Evolutionary conservation across 2,329 filamentous ascomycete species (phyloP), one percentile per base, ranked within the genome.

Genomic region (Fusarium sp.): DNA sequence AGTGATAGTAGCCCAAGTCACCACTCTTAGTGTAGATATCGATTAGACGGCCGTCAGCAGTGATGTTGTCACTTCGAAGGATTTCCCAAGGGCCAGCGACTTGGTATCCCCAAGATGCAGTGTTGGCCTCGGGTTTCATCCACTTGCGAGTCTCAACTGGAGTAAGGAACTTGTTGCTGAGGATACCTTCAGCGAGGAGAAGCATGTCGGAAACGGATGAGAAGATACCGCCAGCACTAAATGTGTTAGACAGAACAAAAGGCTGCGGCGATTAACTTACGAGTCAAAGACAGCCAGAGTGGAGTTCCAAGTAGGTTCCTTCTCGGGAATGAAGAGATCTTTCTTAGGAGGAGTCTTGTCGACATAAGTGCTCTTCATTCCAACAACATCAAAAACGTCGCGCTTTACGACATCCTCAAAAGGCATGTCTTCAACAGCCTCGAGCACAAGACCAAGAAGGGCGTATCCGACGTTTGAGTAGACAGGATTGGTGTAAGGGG

Each of bases 11-110:
- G 16, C 80, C 79, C 4, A 83, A 63, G 57, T 81, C 80, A 4
- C 84, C 84, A 4, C 70, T 74, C 70, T 86, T 86, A 26, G 81
- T 80, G 72, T 84, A 84, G 3, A 85, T 53, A 28, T 85, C 83
- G 15, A 84, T 72, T 1, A 82, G 67, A 5, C 81, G 79, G 28
- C 78, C 76, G 59, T 81, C 80, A 0, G 73, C 65, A 7, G 79
- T 79, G 31, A 81, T 61, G 65, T 76, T 77, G 53, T 79, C 71
- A 31, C 74, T 69, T 31, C 80, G 80, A 26, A 79, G 74, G 47
- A 85, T 85, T 68, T 85, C 83, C 83, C 83, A 85, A 0, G 83
- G 82, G 8, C 77, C 77, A 9, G 83, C 84, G 33, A 84, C 75
- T 28, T 79, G 77, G 40, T 77, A 75, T 4, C 77, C 77, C 56